Conservation (phyloP, 2,329 filamentous ascomycete species). For the Sarocladium brachiariae region DNA sequence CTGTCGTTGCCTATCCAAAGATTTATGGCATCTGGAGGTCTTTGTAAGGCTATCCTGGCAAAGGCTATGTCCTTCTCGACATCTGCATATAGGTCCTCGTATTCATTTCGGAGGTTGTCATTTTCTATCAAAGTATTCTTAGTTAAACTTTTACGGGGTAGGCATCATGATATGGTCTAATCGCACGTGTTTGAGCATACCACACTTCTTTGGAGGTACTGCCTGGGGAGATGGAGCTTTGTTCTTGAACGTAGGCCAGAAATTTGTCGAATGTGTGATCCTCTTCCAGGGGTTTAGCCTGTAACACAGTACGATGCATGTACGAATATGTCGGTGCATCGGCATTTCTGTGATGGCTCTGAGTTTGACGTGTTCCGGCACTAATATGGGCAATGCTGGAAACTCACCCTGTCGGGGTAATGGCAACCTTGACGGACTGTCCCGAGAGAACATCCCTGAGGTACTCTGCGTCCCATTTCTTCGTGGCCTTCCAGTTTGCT, state of each 20-base stretch:
- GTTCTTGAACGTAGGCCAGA: slow-evolving; percentile 57
- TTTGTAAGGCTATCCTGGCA: slow-evolving; percentile 62
- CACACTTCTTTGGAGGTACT: slow-evolving; percentile 41
- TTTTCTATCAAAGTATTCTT: slow-evolving; percentile 48
- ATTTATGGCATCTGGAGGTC: slow-evolving; percentile 67
- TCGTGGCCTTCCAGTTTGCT: slow-evolving; percentile 53
- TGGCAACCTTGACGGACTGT: slow-evolving; percentile 63
- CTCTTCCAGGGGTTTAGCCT: slow-evolving; percentile 68
- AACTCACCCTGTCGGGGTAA: slow-evolving; percentile 63
- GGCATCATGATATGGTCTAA: not conserved
- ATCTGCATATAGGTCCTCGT: slow-evolving; percentile 53
- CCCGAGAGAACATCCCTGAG: slow-evolving; percentile 48
- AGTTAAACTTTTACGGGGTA: not conserved
- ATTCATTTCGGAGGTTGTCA: slow-evolving; percentile 73
- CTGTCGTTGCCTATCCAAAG: slow-evolving; percentile 73
- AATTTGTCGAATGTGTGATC: slow-evolving; percentile 56
- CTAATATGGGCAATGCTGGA: not conserved
- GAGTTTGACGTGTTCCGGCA: not conserved
- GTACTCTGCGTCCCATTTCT: slow-evolving; percentile 56
- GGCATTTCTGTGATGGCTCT: slow-evolving; percentile 24
- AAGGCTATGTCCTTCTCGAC: slow-evolving; percentile 62
- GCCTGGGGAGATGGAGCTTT: slow-evolving; percentile 22
- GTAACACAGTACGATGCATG: slow-evolving; percentile 32
- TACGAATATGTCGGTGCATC: slow-evolving; percentile 26
- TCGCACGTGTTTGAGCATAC: slow-evolving; percentile 69